Base-by-base conservation (phyloP, 1,284 basidiomycete species). In the Boletus semigastroideus region DNA sequence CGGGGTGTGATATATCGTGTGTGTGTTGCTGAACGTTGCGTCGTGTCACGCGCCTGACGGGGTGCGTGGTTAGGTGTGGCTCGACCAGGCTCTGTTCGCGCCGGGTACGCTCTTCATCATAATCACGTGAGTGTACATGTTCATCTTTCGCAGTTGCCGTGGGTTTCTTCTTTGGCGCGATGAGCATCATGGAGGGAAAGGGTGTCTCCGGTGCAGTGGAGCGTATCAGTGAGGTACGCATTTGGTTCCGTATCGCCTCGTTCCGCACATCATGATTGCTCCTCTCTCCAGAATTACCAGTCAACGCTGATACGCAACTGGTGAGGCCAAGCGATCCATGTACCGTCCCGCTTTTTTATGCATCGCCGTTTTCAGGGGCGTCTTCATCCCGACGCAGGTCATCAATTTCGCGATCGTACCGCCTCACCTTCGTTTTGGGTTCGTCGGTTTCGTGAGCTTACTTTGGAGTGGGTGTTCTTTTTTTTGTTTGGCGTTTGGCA, bases 351-450 rank as follows among this genome's bases (percentile, higher is more conserved):
- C 31, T 51, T 57, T 36, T 59, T 31, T 40, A 41, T 16, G 25
- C 25, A 7, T 25, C 5, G 22, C 22, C 5, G 14, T 17, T 20
- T n/a, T 34, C 57, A 86, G 84, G 87, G 77, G 72, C 13, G 89
- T 92, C 10, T 93, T 89, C 66, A 78, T 86, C 42, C 92, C 92
- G 0, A 83, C 90, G 0, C 91, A 94, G 66, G 67, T 90, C 50
- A 72, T 92, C 74, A 94, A 94, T 73, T 94, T 94, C 63, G 74
- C 83, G 13, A 22, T 94, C 46, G 80, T 94, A 1, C 92, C 92
- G 0, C 80, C 79, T 5, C 91, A 93, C 61, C 74, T 92, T 49
- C 83, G 91, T n/a, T 84, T 94, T 54, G 76, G 87, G 9, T 76
- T 87, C 19, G 80, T 92, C 27, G 83, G 91, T 63, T 78, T 87